These are phyloP conservation scores for Wickerhamomyces silvicola DNA, from an alignment of 805 yeast species.

Conservation along the genomic window DNA sequence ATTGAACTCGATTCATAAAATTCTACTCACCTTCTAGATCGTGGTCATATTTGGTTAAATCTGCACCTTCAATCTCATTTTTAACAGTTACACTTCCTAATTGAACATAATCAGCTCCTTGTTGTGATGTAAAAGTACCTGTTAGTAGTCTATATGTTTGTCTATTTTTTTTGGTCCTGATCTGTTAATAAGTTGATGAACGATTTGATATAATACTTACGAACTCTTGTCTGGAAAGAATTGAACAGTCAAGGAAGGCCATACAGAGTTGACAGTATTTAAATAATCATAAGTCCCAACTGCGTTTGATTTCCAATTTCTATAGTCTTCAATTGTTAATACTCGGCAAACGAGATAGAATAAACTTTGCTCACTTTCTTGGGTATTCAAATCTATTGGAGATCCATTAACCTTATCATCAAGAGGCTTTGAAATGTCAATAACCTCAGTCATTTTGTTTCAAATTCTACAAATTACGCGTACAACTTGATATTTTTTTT, in stretches of 20 bases:
- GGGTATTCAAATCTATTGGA: constrained; percentile 7
- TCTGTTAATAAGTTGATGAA: neutral
- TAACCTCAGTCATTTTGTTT: neutral
- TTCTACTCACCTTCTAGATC: constrained; percentile 26
- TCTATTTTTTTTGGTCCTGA: constrained; percentile 5
- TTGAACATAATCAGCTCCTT: constrained; percentile 42
- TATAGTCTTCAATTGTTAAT: constrained; percentile 21
- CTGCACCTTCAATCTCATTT: constrained; percentile 11
- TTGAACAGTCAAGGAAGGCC: constrained; percentile 67
- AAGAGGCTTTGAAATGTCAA: too few species aligned
- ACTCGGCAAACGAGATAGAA: neutral
- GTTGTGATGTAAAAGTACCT: constrained; percentile 62
- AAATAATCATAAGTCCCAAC: constrained; percentile 69
- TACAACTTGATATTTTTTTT: neutral
- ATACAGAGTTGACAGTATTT: constrained; percentile 58
- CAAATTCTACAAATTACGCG: neutral
- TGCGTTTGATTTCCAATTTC: constrained; percentile 72
- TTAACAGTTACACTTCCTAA: constrained; percentile 27
- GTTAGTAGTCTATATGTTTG: constrained; percentile 42
- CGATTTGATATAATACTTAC: too few species aligned
- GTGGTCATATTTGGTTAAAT: constrained; percentile 30
- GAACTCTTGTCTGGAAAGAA: constrained; percentile 49
- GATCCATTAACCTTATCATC: neutral
- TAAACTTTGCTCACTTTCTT: constrained; percentile 2
- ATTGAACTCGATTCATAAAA: too few species aligned